phyloP scores from a whole-genome alignment of 495 filamentous ascomycete genomes.

The Aspergillus bridgeri region DNA sequence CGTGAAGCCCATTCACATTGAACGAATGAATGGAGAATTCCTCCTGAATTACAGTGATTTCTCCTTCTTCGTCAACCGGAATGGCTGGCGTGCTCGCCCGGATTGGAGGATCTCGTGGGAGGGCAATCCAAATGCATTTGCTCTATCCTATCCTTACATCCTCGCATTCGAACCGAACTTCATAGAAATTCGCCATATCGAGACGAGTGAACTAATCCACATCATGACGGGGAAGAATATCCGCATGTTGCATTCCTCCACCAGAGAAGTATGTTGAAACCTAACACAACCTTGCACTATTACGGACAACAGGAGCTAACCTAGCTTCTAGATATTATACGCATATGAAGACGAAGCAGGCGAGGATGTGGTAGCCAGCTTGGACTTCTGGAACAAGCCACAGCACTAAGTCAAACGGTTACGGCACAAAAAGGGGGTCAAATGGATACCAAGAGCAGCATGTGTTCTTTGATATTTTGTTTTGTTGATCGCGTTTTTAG shows the following conservation, averaged over 20 bases:
- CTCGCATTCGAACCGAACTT: conserved; percentile 99
- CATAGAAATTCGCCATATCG: conserved; percentile 92
- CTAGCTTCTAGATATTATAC: conserved; percentile 70
- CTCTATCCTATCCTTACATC: conserved; percentile 91
- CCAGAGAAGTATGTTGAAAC: conserved; percentile 73
- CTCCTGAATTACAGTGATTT: conserved; percentile 97
- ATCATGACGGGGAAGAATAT: conserved; percentile 95
- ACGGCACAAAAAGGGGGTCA: background rate
- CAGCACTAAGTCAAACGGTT: conserved; percentile 24
- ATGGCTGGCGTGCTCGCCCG: conserved; percentile 92
- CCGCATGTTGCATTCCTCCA: conserved; percentile 93
- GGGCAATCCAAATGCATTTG: conserved; percentile 85
- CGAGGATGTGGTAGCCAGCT: conserved; percentile 87
- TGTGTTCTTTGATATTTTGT: conserved; percentile 9
- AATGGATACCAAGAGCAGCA: conserved; percentile 3
- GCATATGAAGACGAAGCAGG: conserved; percentile 95
- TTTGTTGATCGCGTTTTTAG: conserved; percentile 21
- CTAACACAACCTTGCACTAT: background rate
- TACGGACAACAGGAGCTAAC: conserved; percentile 7
- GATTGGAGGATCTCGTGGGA: conserved; percentile 99
- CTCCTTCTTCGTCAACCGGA: conserved; percentile 97
- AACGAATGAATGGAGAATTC: conserved; percentile 94
- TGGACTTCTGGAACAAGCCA: conserved; percentile 90
- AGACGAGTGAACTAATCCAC: conserved; percentile 83
- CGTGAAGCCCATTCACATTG: conserved; percentile 95